Percentiles rank a stretch among this genome's conserved stretches.
phyloP scores from a whole-genome alignment of 441 rosid genomes.

The Raphanus hybrid region DNA sequence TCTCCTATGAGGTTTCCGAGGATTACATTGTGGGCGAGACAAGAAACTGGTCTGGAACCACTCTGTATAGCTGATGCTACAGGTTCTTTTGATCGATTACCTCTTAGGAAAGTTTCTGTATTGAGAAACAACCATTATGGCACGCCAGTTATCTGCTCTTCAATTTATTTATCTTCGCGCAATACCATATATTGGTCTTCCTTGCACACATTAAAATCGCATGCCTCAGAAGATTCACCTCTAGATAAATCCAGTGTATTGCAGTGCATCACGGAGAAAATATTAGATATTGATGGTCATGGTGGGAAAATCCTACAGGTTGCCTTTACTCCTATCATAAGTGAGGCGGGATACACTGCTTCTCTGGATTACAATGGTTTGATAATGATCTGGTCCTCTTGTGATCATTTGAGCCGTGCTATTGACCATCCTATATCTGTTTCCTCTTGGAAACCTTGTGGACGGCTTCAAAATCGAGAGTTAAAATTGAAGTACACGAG shows the following conservation, averaged over 20 bases:
- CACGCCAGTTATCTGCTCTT: constrained; percentile 69
- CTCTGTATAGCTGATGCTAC: constrained; percentile 46
- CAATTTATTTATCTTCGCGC: constrained; percentile 59
- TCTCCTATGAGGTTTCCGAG: constrained; percentile 89
- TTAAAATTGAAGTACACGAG: constrained; percentile 62
- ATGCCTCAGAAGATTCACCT: constrained; percentile 48
- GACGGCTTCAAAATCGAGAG: constrained; percentile 56
- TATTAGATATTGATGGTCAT: constrained; percentile 70
- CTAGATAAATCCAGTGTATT: constrained; percentile 40
- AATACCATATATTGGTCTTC: constrained; percentile 66
- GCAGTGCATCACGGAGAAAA: constrained; percentile 47
- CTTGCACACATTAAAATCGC: constrained; percentile 48
- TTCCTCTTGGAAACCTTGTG: constrained; percentile 72
- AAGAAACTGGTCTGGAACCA: constrained; percentile 51
- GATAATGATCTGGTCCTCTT: constrained; percentile 73
- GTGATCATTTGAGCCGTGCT: constrained; percentile 49
- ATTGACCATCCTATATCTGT: constrained; percentile 54
- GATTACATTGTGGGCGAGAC: constrained; percentile 70
- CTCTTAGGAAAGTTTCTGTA: constrained; percentile 63
- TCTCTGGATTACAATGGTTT: constrained; percentile 87
- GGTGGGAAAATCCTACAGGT: constrained; percentile 69
- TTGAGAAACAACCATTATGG: constrained; percentile 60
- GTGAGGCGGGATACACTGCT: constrained; percentile 64
- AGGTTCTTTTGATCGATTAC: constrained; percentile 45
- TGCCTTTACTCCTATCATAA: constrained; percentile 64